A percentile compares a stretch with the other conserved stretches of the same genome.
These are phyloP conservation scores for Lactarius vividus DNA, from an alignment of 768 basidiomycete species.

Conservation along the genomic window DNA sequence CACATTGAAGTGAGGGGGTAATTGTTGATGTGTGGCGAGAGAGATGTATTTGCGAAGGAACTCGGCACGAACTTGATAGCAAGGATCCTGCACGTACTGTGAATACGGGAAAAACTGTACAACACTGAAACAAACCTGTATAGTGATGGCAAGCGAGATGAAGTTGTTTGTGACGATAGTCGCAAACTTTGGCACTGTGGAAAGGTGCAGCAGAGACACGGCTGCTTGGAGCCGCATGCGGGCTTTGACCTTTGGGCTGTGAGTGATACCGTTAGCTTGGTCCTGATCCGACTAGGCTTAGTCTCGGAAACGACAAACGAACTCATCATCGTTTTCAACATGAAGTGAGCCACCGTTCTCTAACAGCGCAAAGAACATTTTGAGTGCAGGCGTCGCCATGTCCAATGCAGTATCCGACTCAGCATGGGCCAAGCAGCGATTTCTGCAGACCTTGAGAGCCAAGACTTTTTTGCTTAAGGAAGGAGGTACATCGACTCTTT, in stretches of 20 bases:
- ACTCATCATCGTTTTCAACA: conserved; percentile 54
- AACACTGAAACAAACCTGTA: conserved; percentile 56
- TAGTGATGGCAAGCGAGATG: conserved; percentile 62
- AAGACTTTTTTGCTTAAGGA: conserved; percentile 68
- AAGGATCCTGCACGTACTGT: conserved; percentile 61
- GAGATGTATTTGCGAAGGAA: conserved; percentile 75
- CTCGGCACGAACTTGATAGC: conserved; percentile 75
- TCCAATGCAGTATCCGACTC: conserved; percentile 55
- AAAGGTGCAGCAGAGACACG: conserved; percentile 74
- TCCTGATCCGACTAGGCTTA: not conserved
- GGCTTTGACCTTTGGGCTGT: conserved; percentile 60
- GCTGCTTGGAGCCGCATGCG: conserved; percentile 84
- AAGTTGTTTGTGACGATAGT: conserved; percentile 59
- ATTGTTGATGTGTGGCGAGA: conserved; percentile 59
- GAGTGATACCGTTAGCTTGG: conserved; percentile 25
- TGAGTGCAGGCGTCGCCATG: conserved; percentile 70
- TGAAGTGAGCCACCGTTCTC: conserved; percentile 64
- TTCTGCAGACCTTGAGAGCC: conserved; percentile 76
- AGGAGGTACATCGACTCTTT: conserved; percentile 58
- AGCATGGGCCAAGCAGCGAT: conserved; percentile 73
- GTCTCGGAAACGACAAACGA: conserved; percentile 25
- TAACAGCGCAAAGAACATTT: conserved; percentile 71
- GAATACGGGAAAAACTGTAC: not conserved
- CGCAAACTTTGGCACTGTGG: conserved; percentile 56
- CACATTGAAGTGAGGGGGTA: conserved; percentile 72